Percentiles rank a stretch among this genome's conserved stretches.
phyloP scores from a whole-genome alignment of 2,329 filamentous ascomycete genomes.

The Botrytis sinoallii region DNA sequence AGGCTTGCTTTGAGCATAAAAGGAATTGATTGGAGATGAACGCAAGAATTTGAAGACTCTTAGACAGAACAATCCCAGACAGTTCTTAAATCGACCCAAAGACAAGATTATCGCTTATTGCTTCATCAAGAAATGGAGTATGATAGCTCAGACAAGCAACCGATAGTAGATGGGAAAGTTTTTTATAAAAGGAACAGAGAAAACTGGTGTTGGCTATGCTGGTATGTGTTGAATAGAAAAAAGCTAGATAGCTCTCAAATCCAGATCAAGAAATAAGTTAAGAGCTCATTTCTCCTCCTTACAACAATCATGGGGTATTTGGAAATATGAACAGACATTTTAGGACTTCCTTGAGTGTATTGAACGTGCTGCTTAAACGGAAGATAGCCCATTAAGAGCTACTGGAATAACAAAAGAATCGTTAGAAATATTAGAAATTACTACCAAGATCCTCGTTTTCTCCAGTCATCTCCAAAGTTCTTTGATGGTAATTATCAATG shows the following conservation, averaged over 20 bases:
- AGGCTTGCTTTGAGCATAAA: background rate
- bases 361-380: background rate
- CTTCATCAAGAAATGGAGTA: background rate
- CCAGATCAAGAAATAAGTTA: rapidly evolving
- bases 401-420: background rate
- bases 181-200: background rate
- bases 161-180: background rate
- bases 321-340: background rate
- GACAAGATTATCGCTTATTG: background rate
- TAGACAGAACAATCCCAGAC: background rate
- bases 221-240: background rate
- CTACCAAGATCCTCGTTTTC: background rate
- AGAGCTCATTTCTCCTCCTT: background rate
- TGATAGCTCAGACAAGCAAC: background rate
- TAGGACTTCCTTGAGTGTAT: background rate
- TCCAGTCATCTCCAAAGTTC: background rate
- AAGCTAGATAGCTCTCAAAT: background rate
- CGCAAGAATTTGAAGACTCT: background rate
- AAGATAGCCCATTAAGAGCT: background rate
- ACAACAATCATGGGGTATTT: background rate
- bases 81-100: too few relatives aligned
- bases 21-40: background rate
- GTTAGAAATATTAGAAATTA: background rate
- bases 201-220: background rate
- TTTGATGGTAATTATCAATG: background rate